Evolutionary conservation across 2,329 filamentous ascomycete species (phyloP).

Genomic region (Chrysoporthe puriensis): DNA sequence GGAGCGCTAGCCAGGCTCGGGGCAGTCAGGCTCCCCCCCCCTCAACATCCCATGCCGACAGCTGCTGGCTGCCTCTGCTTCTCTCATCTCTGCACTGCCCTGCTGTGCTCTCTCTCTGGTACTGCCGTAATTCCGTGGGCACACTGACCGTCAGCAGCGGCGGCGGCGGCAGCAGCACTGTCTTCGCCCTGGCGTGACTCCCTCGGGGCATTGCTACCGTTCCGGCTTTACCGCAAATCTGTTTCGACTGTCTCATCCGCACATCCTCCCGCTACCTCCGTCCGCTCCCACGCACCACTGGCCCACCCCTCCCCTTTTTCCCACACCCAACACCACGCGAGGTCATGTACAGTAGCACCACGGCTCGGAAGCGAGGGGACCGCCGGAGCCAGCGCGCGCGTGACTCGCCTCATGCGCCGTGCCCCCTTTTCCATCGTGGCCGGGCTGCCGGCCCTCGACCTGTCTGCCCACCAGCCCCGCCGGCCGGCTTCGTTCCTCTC

Average conservation of each 20-base stretch:
- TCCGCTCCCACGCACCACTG: not conserved
- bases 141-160: not conserved
- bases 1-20: conserved; percentile 1
- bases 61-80: not conserved
- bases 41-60: not conserved
- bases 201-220: conserved; percentile 8
- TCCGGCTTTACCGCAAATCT: conserved; percentile 13
- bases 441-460: too few species aligned
- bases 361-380: not conserved
- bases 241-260: conserved; percentile 20
- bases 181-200: not conserved
- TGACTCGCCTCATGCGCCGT: not conserved
- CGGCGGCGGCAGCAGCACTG: not conserved
- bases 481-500: too few species aligned
- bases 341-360: not conserved
- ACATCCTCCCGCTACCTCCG: conserved; percentile 5
- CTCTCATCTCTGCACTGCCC: not conserved
- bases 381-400: not conserved
- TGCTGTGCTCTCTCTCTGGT: not conserved
- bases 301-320: not conserved
- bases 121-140: not conserved
- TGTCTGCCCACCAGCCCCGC: too few species aligned
- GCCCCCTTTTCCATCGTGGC: not conserved
- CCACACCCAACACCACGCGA: not conserved
- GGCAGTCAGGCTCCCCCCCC: not conserved